These are phyloP conservation scores for Eustoma russellianum DNA, from an alignment of 257 asterid genomes.

Conservation along the genomic window DNA sequence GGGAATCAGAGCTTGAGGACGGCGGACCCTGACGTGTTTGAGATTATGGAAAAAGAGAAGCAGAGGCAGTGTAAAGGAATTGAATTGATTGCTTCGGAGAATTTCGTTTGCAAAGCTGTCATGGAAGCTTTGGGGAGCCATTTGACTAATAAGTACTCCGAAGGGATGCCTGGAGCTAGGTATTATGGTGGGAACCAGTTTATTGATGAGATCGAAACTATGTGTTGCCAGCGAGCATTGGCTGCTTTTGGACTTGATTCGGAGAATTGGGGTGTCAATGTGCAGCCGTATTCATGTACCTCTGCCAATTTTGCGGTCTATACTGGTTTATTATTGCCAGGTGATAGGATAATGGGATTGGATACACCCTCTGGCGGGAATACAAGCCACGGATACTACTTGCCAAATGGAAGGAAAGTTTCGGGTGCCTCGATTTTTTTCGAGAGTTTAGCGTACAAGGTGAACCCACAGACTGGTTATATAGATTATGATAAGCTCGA, in stretches of 20 bases:
- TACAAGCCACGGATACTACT: constrained; percentile 91
- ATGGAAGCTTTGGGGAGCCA: constrained; percentile 87
- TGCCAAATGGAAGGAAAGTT: constrained; percentile 91
- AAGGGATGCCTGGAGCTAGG: constrained; percentile 78
- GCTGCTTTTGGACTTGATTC: constrained; percentile 70
- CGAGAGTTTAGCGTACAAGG: constrained; percentile 73
- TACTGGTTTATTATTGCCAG: constrained; percentile 76
- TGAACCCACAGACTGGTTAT: constrained; percentile 69
- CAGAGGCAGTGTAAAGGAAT: constrained; percentile 71
- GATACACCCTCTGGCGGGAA: constrained; percentile 95
- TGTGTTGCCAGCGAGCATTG: constrained; percentile 66
- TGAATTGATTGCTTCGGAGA: constrained; percentile 83
- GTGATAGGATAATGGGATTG: constrained; percentile 92
- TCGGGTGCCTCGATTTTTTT: constrained; percentile 87
- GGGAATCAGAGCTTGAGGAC: constrained; percentile 59
- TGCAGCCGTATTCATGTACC: constrained; percentile 81
- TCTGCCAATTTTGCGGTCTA: constrained; percentile 86
- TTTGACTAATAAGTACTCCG: constrained; percentile 77
- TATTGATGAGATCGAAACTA: constrained; percentile 75
- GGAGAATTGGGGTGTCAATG: constrained; percentile 84
- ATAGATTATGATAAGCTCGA: constrained; percentile 77
- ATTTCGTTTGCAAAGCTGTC: constrained; percentile 75
- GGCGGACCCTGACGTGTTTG: constrained; percentile 65
- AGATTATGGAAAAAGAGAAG: constrained; percentile 78
- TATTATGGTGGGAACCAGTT: constrained; percentile 77